Evolutionary conservation across 768 basidiomycete genomes (phyloP), one percentile per base, ranked within the genome.

Genomic region (Clitopilus passeckerianus): DNA sequence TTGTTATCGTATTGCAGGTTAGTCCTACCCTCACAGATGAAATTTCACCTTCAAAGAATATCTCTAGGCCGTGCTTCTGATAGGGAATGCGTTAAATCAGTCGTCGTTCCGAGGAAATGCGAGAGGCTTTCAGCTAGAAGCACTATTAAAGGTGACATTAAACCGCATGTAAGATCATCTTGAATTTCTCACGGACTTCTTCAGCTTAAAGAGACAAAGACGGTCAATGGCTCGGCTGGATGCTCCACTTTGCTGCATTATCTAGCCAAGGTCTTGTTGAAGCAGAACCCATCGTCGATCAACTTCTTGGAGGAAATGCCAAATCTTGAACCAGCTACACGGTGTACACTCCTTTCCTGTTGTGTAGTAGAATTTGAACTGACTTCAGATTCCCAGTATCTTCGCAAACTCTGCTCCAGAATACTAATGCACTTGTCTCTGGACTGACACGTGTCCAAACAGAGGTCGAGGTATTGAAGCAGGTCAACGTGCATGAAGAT

Each of bases 231-330:
- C 0, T 82, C 83, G 0, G 54, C 83, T 0, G 84, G 84, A 6
- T 95, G 92, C 63, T 93, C 94, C 0, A 96, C 93, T 0, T 75
- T 98, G n/a, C 77, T 97, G 12, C 95, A 96, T 70, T 96, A 93
- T 68, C 70, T 96, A n/a, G 92, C 91, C 12, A 81, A 83, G 53
- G 80, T 90, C 6, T 77, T 96, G 15, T 65, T 90, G 59, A 81
- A 86, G 30, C 80, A 80, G 6, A 86, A 95, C 66, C 81, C 89
- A 0, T 74, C 78, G 0, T 69, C 92, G 12, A 74, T 89, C 5
- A 78, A 78, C 16, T 95, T 95, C 70, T 80, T 91, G 4, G 87
- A 92, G 23, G 94, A 95, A 12, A 72, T 92, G 65, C 87, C 91
- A 1, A 86, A 85, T 67, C 64, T 97, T 1, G 92, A 95, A 68